These are phyloP conservation scores for Heracleum sosnowskyi DNA, from an alignment of 129 eudicot species.

Conservation along the genomic window DNA sequence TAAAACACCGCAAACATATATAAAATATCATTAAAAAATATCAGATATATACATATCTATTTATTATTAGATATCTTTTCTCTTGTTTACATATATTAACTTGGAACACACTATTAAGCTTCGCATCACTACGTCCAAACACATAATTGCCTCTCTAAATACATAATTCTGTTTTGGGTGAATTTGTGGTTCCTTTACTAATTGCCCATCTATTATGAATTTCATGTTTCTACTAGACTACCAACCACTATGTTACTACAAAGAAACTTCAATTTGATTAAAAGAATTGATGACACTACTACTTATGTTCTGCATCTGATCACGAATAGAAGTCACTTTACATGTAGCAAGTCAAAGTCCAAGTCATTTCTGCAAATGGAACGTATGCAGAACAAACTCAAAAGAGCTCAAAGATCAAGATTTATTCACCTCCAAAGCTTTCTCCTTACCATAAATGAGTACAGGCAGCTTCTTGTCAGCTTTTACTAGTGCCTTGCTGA, in stretches of 20 bases:
- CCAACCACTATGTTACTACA: not conserved
- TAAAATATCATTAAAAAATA: too few species aligned
- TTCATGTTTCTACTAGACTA: not conserved
- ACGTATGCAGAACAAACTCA: not conserved
- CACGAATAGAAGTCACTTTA: not conserved
- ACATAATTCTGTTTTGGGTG: not conserved
- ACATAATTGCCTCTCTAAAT: too few species aligned
- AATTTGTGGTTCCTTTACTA: not conserved
- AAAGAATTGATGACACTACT: too few species aligned
- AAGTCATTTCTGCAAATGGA: not conserved
- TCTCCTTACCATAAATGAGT: constrained; percentile 83
- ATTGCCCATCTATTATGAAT: not conserved
- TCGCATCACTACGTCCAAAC: too few species aligned
- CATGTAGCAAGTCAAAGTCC: not conserved
- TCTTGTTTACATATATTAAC: too few species aligned
- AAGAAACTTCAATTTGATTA: not conserved
- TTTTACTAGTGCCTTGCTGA: constrained; percentile 74
- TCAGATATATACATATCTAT: too few species aligned
- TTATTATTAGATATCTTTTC: too few species aligned
- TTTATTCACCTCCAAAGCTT: constrained; percentile 71
- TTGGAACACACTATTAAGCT: too few species aligned
- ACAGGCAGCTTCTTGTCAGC: constrained; percentile 82
- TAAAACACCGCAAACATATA: too few species aligned
- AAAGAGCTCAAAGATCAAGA: not conserved
- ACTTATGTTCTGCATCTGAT: not conserved